Evolutionary conservation across 2,329 filamentous ascomycete genomes (phyloP).

Genomic region (Colletotrichum sp.): DNA sequence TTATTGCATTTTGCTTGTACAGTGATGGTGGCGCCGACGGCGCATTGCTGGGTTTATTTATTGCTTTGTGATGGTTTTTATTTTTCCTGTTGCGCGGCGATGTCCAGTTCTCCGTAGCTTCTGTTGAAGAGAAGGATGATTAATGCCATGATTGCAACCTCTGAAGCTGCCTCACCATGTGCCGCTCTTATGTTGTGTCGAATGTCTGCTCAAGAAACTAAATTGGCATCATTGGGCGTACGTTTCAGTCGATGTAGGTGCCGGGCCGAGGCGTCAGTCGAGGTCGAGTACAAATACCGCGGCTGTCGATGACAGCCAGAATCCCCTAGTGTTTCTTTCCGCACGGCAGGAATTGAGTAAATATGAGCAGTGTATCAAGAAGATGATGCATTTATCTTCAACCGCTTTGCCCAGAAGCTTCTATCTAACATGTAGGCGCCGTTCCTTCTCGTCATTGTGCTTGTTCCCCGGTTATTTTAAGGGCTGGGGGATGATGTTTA

Average conservation of each 20-base stretch:
- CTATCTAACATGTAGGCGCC: not conserved
- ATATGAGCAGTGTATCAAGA: not conserved
- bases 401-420: not conserved
- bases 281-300: not conserved
- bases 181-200: fast-evolving
- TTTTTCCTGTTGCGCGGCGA: not conserved
- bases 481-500: fast-evolving
- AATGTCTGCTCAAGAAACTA: not conserved
- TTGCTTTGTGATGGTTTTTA: not conserved
- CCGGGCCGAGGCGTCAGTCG: not conserved
- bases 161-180: not conserved
- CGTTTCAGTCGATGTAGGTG: not conserved
- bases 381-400: not conserved
- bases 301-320: not conserved
- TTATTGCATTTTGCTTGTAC: not conserved
- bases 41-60: not conserved
- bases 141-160: not conserved
- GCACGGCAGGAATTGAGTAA: fast-evolving
- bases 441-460: not conserved
- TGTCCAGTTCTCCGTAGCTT: not conserved
- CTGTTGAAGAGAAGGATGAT: not conserved
- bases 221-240: fast-evolving
- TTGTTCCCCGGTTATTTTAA: not conserved
- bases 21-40: not conserved
- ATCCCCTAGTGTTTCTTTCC: fast-evolving